A percentile compares a stretch with the other conserved stretches of the same genome.
These are phyloP conservation scores for Tuber umbilicatum DNA, from an alignment of 495 filamentous ascomycete species.

Conservation along the genomic window DNA sequence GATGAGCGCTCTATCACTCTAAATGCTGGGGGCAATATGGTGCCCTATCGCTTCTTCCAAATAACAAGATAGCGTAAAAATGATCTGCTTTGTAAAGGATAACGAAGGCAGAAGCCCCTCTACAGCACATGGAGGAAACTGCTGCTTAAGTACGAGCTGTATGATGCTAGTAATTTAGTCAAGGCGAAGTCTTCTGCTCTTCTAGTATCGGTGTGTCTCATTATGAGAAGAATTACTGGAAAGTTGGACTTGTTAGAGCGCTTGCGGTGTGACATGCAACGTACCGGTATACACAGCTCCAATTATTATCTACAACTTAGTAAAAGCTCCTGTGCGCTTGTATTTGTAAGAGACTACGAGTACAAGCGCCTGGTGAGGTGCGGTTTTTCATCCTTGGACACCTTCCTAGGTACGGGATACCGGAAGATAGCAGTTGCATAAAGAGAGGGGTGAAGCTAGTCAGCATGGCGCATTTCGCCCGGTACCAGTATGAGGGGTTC, in stretches of 20 bases:
- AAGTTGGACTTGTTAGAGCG: background rate
- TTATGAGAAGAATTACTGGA: background rate
- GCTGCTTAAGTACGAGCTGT: background rate
- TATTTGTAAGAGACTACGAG: background rate
- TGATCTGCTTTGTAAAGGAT: background rate
- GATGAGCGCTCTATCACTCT: background rate
- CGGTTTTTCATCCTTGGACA: background rate
- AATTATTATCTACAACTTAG: background rate
- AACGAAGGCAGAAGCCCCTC: background rate
- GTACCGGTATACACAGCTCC: background rate
- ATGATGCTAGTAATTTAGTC: background rate
- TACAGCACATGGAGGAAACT: background rate
- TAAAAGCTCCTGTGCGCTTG: background rate
- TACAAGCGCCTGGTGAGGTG: background rate
- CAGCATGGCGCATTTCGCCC: background rate
- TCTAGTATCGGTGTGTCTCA: too few relatives aligned
- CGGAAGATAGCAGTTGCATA: background rate
- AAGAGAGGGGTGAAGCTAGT: background rate
- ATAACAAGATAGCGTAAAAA: background rate
- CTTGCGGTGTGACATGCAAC: background rate
- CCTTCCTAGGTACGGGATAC: background rate
- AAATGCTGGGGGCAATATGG: background rate
- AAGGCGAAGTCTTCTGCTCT: background rate
- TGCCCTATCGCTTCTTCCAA: background rate
- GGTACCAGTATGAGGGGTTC: background rate